Conservation (phyloP, 2,329 filamentous ascomycete genomes). For the Monosporascus sp. region DNA sequence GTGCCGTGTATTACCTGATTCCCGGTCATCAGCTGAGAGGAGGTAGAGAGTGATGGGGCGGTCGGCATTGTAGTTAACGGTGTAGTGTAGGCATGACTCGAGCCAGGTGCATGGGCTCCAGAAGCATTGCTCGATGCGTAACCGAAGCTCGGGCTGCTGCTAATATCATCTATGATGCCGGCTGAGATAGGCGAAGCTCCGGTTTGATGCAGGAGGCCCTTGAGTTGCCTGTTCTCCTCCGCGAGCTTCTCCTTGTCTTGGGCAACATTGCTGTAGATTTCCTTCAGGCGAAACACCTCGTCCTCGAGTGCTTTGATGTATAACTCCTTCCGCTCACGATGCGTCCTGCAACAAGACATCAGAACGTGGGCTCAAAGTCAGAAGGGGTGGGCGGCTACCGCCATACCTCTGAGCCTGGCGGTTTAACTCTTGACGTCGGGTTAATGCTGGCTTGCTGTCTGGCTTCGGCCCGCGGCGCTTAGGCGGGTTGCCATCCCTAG, state of each 20-base stretch:
- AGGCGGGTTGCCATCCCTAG: constrained; percentile 78
- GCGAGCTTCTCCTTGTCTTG: constrained; percentile 71
- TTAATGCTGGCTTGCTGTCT: constrained; percentile 90
- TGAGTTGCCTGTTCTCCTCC: constrained; percentile 76
- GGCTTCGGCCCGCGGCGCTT: constrained; percentile 94
- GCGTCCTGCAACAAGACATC: constrained; percentile 58
- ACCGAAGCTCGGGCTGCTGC: constrained; percentile 41
- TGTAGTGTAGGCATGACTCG: constrained; percentile 43
- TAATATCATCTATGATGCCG: constrained; percentile 35
- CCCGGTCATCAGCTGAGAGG: constrained; percentile 25
- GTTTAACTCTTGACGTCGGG: constrained; percentile 87
- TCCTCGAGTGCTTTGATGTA: constrained; percentile 94
- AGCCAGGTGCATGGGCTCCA: constrained; percentile 53
- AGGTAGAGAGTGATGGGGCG: constrained; percentile 34
- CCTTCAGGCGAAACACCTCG: constrained; percentile 83
- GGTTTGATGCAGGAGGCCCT: constrained; percentile 47
- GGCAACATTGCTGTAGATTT: constrained; percentile 68
- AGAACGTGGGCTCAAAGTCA: constrained; percentile 4
- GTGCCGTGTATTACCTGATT: constrained; percentile 25
- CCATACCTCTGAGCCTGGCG: constrained; percentile 87
- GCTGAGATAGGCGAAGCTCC: constrained; percentile 37
- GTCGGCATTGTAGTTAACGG: constrained; percentile 40
- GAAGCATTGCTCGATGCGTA: constrained; percentile 54
- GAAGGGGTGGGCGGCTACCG: background rate
- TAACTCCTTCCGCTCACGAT: constrained; percentile 92